Percentiles rank a stretch among this genome's conserved stretches.
phyloP scores from a whole-genome alignment of 2,329 filamentous ascomycete genomes.

The Sclerotinia borealis region DNA sequence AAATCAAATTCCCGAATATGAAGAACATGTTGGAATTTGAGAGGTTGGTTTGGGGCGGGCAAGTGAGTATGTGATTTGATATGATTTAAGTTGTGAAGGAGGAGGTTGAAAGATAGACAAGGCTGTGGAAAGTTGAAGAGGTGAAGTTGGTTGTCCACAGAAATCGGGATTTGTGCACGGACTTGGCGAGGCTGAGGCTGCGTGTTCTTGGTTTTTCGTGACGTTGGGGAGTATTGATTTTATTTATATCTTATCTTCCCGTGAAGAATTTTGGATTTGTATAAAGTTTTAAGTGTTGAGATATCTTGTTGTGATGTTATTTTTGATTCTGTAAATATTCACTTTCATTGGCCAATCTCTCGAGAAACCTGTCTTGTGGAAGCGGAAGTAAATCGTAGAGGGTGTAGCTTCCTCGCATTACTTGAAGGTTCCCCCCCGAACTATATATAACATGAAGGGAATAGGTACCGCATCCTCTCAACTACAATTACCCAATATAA shows the following conservation, averaged over 20 bases:
- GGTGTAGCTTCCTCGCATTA: not conserved
- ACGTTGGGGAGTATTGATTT: not conserved
- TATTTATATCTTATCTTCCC: not conserved
- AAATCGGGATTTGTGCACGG: not conserved
- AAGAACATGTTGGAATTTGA: conserved; percentile 60
- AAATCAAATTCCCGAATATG: conserved; percentile 63
- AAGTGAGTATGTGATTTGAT: conserved; percentile 1
- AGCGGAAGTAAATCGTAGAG: not conserved
- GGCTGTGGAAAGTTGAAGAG: conserved; percentile 4
- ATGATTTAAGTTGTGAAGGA: not conserved
- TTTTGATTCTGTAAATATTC: not conserved
- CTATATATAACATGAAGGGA: conserved; percentile 23
- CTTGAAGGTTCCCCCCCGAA: not conserved
- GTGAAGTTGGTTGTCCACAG: conserved; percentile 11
- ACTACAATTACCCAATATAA: not conserved
- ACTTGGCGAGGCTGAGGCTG: not conserved
- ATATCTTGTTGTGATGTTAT: not conserved
- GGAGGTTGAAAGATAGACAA: conserved; percentile 7
- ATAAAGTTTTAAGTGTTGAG: not conserved
- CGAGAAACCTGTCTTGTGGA: not conserved
- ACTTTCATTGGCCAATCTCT: not conserved
- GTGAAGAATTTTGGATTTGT: not conserved
- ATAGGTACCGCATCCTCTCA: conserved; percentile 18
- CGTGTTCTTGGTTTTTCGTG: not conserved
- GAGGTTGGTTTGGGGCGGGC: conserved; percentile 15